Conservation (phyloP, 208 protist species). For the Crithidia acanthocephali region DNA sequence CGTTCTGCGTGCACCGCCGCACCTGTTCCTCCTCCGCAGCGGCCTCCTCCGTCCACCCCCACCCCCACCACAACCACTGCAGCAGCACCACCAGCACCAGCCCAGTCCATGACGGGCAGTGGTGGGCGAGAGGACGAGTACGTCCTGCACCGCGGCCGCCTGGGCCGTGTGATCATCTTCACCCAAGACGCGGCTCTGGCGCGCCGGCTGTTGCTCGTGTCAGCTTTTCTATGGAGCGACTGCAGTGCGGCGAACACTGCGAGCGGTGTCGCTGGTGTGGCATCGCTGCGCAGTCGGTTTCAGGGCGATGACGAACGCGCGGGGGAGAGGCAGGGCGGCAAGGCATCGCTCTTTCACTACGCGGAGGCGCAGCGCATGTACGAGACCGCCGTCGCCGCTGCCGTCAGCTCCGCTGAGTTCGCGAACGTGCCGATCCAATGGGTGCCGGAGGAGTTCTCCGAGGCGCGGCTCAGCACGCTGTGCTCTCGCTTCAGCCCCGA, state of each 20-base stretch:
- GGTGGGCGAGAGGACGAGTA: constrained; percentile 39
- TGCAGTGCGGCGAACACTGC: not conserved
- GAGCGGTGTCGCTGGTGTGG: not conserved
- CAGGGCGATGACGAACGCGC: too few species aligned
- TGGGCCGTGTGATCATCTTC: constrained; percentile 71
- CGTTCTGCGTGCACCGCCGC: too few species aligned
- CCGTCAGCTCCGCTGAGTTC: constrained; percentile 45
- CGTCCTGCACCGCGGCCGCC: constrained; percentile 27
- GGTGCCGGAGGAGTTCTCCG: constrained; percentile 66
- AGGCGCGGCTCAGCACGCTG: constrained; percentile 27
- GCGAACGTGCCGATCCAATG: constrained; percentile 74
- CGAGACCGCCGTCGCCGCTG: constrained; percentile 53
- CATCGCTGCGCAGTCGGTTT: not conserved
- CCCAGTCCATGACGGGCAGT: too few species aligned
- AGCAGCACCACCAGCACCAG: not conserved
- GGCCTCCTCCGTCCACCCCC: not conserved
- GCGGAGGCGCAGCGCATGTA: constrained; percentile 39
- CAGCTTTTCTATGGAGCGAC: constrained; percentile 57
- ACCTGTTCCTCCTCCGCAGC: too few species aligned
- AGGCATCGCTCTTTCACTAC: not conserved
- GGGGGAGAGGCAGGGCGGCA: too few species aligned
- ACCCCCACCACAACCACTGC: not conserved
- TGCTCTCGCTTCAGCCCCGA: constrained; percentile 63
- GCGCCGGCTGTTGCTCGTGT: constrained; percentile 46
- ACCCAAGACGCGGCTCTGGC: constrained; percentile 56